Base-by-base conservation (phyloP, 139 green algal species). In the Chlamydomonas incerta region DNA sequence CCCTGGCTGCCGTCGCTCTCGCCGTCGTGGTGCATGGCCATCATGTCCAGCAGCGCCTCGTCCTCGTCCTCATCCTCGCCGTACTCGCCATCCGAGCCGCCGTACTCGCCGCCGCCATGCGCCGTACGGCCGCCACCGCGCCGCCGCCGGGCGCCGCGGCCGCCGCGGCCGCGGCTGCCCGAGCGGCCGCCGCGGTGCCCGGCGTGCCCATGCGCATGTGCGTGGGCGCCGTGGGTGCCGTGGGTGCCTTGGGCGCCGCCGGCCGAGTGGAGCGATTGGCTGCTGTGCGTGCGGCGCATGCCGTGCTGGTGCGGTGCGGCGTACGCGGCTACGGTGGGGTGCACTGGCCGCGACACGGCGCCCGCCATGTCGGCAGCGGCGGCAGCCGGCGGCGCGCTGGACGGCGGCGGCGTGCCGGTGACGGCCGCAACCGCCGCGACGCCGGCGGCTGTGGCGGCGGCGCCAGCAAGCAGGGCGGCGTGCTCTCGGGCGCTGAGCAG, bases 401-500 rank as follows among this genome's bases (percentile, higher is more conserved):
- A 1, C 57, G 23, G 57, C 24, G 24, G 57, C 34, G 74, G 34
- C 58, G 34, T 28, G 52, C 41, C 41, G 41, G 41, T 50, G 41
- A 5, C 41, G 41, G 41, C 41, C 41, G 41, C n/a, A n/a, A n/a
- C n/a, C n/a, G 41, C 41, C 26, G 60, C 58, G 29, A 28, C 28
- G 37, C 1, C 26, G 11, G 60, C 18, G 3, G 18, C 31, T 18
- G 52, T 2, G 1, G 14, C 35, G 10, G 33, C 0, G 20, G 31
- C 35, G 4, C 35, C 60, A 2, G 75, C 75, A 31, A 85, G 63
- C 3, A 85, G 47, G 0, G 79, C 79, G 13, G 79, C 79, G n/a
- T 85, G 79, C 47, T 85, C 79, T 3, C 79, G 46, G 13, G 79
- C 79, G n/a, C 66, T 67, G 11, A 85, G 41, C 0, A 85, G 50